Base-by-base conservation (phyloP, 768 basidiomycete genomes). In the Termitomyces sp. region DNA sequence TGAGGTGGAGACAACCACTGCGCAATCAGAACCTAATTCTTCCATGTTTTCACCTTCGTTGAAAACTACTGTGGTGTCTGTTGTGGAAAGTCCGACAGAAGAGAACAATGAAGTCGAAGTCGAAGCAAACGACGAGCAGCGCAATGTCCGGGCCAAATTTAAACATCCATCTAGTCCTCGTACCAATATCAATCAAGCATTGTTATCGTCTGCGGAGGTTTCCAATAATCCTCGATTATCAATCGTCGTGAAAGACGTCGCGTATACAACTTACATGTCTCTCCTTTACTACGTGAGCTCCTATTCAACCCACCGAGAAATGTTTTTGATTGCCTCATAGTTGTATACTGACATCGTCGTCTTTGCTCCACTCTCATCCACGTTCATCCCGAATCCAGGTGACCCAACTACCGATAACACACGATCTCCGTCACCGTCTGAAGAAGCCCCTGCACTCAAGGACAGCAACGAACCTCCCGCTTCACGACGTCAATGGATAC, bases 281-380 rank as follows among this genome's bases (percentile, higher is more conserved):
- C 71, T 80, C 27, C 74, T 95, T 13, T 93, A 92, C 72, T 95
- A 92, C 71, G 91, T 91, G 64, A 72, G 82, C 69, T 10, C 46
- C 43, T 20, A 36, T 22, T 14, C 22, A 13, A 51, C 10, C 20
- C 14, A 20, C 20, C n/a, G 20, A 39, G 6, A n/a, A 24, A 2
- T 10, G n/a, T 3, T 4, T 34, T 54, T 57, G 39, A 53, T 14
- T 42, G 5, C 33, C 57, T 63, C 44, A 4, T 63, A 93, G 92
- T 75, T 95, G 26, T 95, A 95, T 68, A 95, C 93, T 16, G 91
- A 93, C 65, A 81, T 80, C 27, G 89, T 95, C 61, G 80, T 86
- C 30, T 95, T 95, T 62, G 90, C 93, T 0, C 93, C 93, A 0
- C 74, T 95, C 18, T 84, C 91, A 0, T 95, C 93, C 6, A 81